These are phyloP conservation scores for Stemphylium beticola DNA, from an alignment of 2,329 filamentous ascomycete species.

Conservation along the genomic window DNA sequence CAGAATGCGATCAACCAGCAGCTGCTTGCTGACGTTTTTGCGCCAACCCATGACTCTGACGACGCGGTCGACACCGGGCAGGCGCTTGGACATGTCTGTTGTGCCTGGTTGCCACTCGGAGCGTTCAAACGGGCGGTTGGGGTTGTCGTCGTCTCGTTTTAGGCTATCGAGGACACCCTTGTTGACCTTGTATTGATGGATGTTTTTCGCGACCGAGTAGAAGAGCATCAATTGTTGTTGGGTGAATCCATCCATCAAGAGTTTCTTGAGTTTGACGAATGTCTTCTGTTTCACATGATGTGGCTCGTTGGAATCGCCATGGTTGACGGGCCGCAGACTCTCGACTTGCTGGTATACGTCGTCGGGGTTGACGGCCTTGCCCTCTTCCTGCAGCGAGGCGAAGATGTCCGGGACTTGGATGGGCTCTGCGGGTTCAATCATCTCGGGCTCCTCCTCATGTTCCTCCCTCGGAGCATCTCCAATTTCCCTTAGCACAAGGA, in stretches of 20 bases:
- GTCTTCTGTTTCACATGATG: slow-evolving; percentile 36
- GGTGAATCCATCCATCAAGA: slow-evolving; percentile 38
- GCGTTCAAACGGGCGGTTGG: slow-evolving; percentile 26
- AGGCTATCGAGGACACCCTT: slow-evolving; percentile 26
- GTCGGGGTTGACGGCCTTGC: slow-evolving; percentile 26
- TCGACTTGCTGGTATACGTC: slow-evolving; percentile 42
- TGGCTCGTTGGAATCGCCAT: slow-evolving; percentile 27
- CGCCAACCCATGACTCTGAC: slow-evolving; percentile 11
- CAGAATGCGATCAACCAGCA: slow-evolving; percentile 45
- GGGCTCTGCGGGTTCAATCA: slow-evolving; percentile 11
- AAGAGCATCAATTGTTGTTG: slow-evolving; percentile 39
- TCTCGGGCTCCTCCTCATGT: slow-evolving; percentile 3
- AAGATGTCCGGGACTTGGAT: slow-evolving; percentile 31
- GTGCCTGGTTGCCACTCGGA: slow-evolving; percentile 44
- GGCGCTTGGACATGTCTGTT: slow-evolving; percentile 30
- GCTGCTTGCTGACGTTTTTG: slow-evolving; percentile 32
- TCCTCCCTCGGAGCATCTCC: slow-evolving; percentile 6
- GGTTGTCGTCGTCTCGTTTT: slow-evolving; percentile 14
- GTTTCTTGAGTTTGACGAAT: slow-evolving; percentile 33
- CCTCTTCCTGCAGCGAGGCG: slow-evolving; percentile 36
- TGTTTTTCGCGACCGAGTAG: slow-evolving; percentile 35
- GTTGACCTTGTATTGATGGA: slow-evolving; percentile 21
- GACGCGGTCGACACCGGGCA: slow-evolving; percentile 30
- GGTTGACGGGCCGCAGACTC: slow-evolving; percentile 34
- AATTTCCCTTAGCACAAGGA: slow-evolving; percentile 44